Evolutionary conservation across 1,284 basidiomycete species (phyloP), one percentile per base, ranked within the genome.

Genomic region (Erythrobasidium hasegawianum): DNA sequence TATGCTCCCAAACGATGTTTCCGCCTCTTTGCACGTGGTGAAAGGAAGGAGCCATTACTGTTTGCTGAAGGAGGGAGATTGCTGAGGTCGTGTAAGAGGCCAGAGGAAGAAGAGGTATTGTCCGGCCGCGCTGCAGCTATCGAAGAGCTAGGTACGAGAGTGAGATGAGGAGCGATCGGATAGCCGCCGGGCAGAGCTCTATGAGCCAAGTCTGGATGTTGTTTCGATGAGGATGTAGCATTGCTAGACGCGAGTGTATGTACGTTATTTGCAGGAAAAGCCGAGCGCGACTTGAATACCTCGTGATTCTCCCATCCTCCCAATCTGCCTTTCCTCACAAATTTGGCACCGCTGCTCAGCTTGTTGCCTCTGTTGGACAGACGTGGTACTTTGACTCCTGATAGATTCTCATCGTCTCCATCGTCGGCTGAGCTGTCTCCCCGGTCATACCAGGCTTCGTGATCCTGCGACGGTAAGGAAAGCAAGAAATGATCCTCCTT

Each of bases 291-390:
- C 22, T 22, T 27, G 41, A 57, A 38, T 27, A 52, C 22, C 49
- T 67, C 64, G 57, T 57, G 40, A 40, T 59, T 59, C 38, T 59
- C 57, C 68, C 68, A 69, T 16, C 64, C 61, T n/a, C 72, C 73
- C 29, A 74, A 68, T n/a, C 70, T 59, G n/a, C 67, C 68, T n/a
- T 68, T 68, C 11, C 70, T 64, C 27, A 67, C 61, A 68, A 69
- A 68, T 0, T 64, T 55, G 2, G 72, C 66, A 11, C 43, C 38
- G 5, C 58, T 56, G 13, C 57, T 56, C 16, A 74, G 71, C 67
- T 74, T 74, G 67, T 71, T 33, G 20, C 73, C 73, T 16, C 73
- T 65, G 68, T 74, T 74, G 11, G 71, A 71, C 11, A 70, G 56
- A 41, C 29, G 55, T n/a, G 55, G 62, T 43, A 50, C 43, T 26